Conservation (phyloP, 768 basidiomycete genomes). For the Myochromella boudieri region DNA sequence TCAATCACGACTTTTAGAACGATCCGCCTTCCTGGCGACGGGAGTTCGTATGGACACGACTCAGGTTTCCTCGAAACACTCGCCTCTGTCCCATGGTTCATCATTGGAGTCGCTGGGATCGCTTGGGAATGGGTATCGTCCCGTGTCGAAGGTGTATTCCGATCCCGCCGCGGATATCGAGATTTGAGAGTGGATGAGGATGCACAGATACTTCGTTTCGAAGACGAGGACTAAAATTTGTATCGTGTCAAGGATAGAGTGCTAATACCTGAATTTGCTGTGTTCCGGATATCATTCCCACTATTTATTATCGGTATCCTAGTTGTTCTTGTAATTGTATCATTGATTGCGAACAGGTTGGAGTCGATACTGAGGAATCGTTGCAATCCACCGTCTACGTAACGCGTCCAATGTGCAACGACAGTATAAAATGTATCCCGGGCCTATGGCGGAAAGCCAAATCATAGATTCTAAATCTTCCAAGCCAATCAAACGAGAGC, state of each 20-base stretch:
- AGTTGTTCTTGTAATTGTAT: background rate
- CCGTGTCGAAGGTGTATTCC: conserved; percentile 42
- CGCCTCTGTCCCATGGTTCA: conserved; percentile 88
- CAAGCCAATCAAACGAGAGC: too few relatives aligned
- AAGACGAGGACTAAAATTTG: conserved; percentile 60
- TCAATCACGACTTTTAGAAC: conserved; percentile 40
- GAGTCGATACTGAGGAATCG: too few relatives aligned
- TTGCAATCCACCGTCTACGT: too few relatives aligned
- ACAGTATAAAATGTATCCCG: too few relatives aligned
- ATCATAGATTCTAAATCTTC: too few relatives aligned
- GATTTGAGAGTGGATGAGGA: conserved; percentile 84
- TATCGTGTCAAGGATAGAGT: background rate
- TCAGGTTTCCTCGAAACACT: conserved; percentile 65
- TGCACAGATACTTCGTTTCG: conserved; percentile 82
- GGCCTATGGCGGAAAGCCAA: too few relatives aligned
- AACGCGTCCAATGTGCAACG: too few relatives aligned
- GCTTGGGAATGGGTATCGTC: conserved; percentile 67
- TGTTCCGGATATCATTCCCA: background rate
- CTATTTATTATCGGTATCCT: conserved; percentile 4
- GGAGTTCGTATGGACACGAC: conserved; percentile 31
- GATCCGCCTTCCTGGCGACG: conserved; percentile 74
- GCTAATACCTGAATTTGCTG: too few relatives aligned
- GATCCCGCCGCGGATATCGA: conserved; percentile 66
- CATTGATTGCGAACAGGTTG: too few relatives aligned
- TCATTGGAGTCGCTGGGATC: conserved; percentile 75